Conservation (phyloP, 495 filamentous ascomycete species). For the Geoglossum glabrum region DNA sequence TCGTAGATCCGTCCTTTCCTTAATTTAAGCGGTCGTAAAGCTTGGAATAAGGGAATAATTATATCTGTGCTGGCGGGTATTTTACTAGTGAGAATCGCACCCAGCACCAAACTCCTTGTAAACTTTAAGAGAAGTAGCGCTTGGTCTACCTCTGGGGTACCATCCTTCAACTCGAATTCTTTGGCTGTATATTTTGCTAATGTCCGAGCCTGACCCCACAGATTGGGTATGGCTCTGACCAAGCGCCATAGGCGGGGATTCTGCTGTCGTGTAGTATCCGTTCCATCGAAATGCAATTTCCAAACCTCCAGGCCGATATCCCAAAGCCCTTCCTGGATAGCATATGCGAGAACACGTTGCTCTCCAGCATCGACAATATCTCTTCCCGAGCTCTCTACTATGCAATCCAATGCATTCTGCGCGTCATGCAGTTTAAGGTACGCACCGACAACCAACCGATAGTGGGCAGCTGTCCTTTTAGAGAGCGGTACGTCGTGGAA, state of each 20-base stretch:
- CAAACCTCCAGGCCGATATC: background rate
- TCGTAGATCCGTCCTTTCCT: background rate
- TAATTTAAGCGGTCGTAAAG: background rate
- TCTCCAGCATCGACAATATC: background rate
- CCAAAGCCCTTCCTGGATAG: background rate
- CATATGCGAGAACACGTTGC: background rate
- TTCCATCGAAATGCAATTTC: background rate
- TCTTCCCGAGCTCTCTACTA: background rate
- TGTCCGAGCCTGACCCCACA: constrained; percentile 5
- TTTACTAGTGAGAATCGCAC: background rate
- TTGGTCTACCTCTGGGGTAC: background rate
- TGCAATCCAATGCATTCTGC: constrained; percentile 2
- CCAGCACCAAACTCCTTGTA: background rate
- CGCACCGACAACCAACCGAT: constrained; percentile 18
- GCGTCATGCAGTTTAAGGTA: constrained; percentile 5
- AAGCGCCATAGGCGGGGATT: background rate
- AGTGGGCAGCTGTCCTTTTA: constrained; percentile 20
- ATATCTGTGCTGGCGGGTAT: background rate
- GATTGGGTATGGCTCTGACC: background rate
- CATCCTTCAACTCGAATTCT: background rate
- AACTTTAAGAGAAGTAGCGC: background rate
- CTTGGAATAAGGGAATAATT: background rate
- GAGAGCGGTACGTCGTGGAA: constrained; percentile 21
- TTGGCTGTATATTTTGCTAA: constrained; percentile 10
- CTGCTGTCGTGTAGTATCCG: background rate